A percentile compares a stretch with the other conserved stretches of the same genome.
These are phyloP conservation scores for Amylostereum chailletii DNA, from an alignment of 1,284 basidiomycete genomes.

Conservation along the genomic window DNA sequence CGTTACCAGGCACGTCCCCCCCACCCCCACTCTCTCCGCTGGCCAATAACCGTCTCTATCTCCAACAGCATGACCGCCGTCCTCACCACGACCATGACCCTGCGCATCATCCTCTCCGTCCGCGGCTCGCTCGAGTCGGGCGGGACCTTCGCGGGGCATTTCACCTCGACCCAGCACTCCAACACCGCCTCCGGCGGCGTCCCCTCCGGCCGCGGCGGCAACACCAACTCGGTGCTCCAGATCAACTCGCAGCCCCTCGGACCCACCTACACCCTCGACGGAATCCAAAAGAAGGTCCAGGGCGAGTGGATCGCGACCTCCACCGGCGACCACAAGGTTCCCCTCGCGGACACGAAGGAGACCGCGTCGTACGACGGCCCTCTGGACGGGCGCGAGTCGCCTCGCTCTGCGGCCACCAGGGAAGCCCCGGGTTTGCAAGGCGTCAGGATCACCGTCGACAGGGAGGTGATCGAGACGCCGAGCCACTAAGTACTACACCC, in stretches of 20 bases:
- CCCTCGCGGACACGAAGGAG: slow-evolving; percentile 6
- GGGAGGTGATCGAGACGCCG: slow-evolving; percentile 26
- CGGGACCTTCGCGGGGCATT: slow-evolving; percentile 48
- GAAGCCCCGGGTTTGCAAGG: slow-evolving; percentile 18
- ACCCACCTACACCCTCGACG: slow-evolving; percentile 13
- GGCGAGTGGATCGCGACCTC: slow-evolving; percentile 12
- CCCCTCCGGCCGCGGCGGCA: slow-evolving; percentile 5
- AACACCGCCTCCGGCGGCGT: slow-evolving; percentile 20
- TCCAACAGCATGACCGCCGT: slow-evolving; percentile 63
- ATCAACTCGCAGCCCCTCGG: slow-evolving; percentile 10
- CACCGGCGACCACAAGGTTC: slow-evolving; percentile 17
- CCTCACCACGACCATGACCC: slow-evolving; percentile 74
- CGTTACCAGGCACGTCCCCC: slow-evolving; percentile 41
- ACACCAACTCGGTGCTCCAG: slow-evolving; percentile 9
- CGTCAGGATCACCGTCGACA: slow-evolving; percentile 49
- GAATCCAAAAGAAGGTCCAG: slow-evolving; percentile 8
- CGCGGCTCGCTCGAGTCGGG: slow-evolving; percentile 61
- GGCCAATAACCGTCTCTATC: neutral
- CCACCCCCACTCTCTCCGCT: no score
- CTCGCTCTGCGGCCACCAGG: slow-evolving; percentile 3
- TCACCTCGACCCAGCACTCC: slow-evolving; percentile 20
- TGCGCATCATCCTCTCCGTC: slow-evolving; percentile 74
- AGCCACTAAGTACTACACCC: no score
- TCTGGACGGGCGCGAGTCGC: slow-evolving; percentile 5
- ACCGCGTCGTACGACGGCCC: slow-evolving; percentile 7